These are phyloP conservation scores for Penicillium hesseltinei DNA, from an alignment of 2,329 filamentous ascomycete species.

Conservation along the genomic window DNA sequence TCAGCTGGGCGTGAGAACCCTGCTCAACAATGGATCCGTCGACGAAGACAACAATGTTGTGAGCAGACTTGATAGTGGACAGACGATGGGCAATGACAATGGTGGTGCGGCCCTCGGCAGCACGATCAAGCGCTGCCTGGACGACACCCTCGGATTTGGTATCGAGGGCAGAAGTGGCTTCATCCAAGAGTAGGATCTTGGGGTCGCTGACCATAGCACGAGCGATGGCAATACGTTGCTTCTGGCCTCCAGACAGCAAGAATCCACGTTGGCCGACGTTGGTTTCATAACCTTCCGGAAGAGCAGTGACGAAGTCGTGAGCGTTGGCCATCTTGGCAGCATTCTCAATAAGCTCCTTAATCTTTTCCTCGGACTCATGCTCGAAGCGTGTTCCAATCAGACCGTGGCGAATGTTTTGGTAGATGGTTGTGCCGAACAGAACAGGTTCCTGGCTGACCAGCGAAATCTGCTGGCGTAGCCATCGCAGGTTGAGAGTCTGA, in stretches of 20 bases:
- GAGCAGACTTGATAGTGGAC: conserved; percentile 88
- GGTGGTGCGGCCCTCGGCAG: conserved; percentile 82
- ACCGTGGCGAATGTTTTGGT: conserved; percentile 84
- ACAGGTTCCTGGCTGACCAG: conserved; percentile 92
- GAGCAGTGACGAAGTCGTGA: conserved; percentile 78
- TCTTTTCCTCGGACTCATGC: conserved; percentile 63
- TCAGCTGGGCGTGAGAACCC: conserved; percentile 77
- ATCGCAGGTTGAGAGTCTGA: conserved; percentile 76
- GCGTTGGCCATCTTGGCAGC: conserved; percentile 91
- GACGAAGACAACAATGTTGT: conserved; percentile 94
- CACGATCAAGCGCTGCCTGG: conserved; percentile 85
- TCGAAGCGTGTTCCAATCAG: conserved; percentile 81
- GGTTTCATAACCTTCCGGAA: conserved; percentile 89
- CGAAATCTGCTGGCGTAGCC: conserved; percentile 88
- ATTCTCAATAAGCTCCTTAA: conserved; percentile 68
- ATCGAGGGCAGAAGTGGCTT: conserved; percentile 90
- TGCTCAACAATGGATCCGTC: conserved; percentile 86
- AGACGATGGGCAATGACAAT: conserved; percentile 95
- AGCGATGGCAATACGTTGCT: conserved; percentile 94
- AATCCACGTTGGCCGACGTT: conserved; percentile 95
- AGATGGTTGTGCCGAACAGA: conserved; percentile 86
- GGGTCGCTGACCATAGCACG: conserved; percentile 87
- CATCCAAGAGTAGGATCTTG: conserved; percentile 87
- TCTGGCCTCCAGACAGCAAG: conserved; percentile 88
- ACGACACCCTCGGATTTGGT: conserved; percentile 94